Evolutionary conservation across 1,139 yeast genomes (phyloP).

Genomic region (Nematodospora anomalae): DNA sequence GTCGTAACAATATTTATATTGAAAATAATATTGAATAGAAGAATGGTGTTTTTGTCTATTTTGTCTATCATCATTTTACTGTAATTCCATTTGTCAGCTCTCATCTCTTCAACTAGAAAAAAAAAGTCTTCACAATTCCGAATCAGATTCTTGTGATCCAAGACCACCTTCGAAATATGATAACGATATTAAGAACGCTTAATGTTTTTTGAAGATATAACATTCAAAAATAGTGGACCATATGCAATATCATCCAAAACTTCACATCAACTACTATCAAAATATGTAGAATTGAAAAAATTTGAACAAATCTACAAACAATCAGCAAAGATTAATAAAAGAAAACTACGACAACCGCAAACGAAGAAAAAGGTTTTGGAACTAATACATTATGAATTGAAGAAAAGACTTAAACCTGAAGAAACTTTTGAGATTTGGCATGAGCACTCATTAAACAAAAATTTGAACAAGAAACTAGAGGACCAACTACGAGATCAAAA

Average conservation of each 20-base stretch:
- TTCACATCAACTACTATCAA: conserved; percentile 16
- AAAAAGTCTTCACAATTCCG: neutral
- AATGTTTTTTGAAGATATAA: conserved; percentile 24
- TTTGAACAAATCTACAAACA: conserved; percentile 13
- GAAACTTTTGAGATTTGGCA: conserved; percentile 45
- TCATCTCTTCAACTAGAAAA: neutral
- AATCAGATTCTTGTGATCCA: neutral
- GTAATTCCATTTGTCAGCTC: neutral
- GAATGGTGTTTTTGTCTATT: neutral
- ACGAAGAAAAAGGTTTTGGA: conserved; percentile 17
- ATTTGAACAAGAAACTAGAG: neutral
- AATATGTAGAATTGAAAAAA: conserved; percentile 21
- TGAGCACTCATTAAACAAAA: conserved; percentile 8
- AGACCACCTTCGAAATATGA: neutral
- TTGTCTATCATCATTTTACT: too few relatives aligned
- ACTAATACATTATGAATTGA: conserved; percentile 19
- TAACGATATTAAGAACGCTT: neutral
- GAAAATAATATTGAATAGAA: neutral
- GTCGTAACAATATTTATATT: neutral
- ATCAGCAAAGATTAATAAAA: conserved; percentile 9
- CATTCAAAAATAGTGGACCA: conserved; percentile 14
- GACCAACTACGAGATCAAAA: conserved; percentile 4
- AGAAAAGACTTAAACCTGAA: conserved; percentile 26
- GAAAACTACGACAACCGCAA: conserved; percentile 14
- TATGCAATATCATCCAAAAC: conserved; percentile 8